Evolutionary conservation across 2,329 filamentous ascomycete genomes (phyloP).

Genomic region (Aspergillus neotritici): DNA sequence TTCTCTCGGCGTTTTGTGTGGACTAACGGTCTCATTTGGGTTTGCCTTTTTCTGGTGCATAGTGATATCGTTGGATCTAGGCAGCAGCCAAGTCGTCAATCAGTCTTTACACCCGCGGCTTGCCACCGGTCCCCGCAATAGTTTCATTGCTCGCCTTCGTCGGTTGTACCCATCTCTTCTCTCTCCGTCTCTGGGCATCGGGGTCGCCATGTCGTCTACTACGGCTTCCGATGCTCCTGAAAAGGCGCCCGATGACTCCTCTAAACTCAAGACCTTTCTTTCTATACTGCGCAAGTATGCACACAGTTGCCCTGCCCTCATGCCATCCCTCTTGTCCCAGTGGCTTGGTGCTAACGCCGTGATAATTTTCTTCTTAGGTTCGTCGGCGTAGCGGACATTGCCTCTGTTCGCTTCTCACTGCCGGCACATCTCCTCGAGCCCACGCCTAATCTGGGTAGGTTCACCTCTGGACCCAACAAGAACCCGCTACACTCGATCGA

Average conservation of each 20-base stretch:
- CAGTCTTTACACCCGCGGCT: not conserved
- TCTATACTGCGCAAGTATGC: constrained; percentile 76
- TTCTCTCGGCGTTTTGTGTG: constrained; percentile 1
- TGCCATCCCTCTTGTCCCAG: constrained; percentile 27
- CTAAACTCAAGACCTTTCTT: constrained; percentile 83
- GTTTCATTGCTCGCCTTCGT: not conserved
- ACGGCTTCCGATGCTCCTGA: constrained; percentile 36
- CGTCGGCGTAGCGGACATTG: constrained; percentile 92
- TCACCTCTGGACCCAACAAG: not conserved
- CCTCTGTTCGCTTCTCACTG: constrained; percentile 89
- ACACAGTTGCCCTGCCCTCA: not conserved
- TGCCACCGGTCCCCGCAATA: not conserved
- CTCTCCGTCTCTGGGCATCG: not conserved
- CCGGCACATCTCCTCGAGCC: constrained; percentile 94
- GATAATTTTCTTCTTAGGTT: constrained; percentile 73
- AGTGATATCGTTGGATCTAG: no score
- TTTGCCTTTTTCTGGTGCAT: no score
- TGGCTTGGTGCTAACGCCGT: constrained; percentile 10
- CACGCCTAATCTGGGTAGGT: constrained; percentile 74
- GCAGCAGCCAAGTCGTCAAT: not conserved
- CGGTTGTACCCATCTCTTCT: not conserved
- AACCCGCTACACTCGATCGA: not conserved
- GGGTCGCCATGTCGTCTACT: constrained; percentile 26
- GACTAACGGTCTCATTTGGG: no score
- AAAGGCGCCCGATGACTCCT: constrained; percentile 67